Evolutionary conservation across 1,139 yeast genomes (phyloP), one percentile per base, ranked within the genome.

Genomic region (Pichia norvegensis): DNA sequence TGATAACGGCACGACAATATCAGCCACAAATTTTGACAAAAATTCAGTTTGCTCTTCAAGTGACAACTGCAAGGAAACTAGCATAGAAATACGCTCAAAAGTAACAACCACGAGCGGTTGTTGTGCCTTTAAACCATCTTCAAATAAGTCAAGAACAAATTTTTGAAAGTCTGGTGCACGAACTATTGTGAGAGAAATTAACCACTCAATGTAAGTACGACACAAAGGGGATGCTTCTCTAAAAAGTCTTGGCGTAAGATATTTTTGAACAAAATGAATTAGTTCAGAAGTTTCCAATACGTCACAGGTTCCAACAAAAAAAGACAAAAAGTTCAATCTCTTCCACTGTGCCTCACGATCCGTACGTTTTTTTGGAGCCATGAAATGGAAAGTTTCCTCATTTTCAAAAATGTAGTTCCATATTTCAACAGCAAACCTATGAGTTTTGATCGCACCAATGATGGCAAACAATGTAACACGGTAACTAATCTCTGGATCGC

Each of bases 141-240:
- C 58, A 21, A 62, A 55, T 9, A 57, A 52, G 9, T 56, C 56
- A 19, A 67, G 57, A 25, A 73, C 42, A 5, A 29, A 22, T 3
- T 43, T 47, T 16, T 48, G 48, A 13, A 52, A 49, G 4, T 41
- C 48, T 4, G 63, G 58, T 36, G 47, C 39, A 29, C 53, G 53
- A 29, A 61, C 46, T 33, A 74, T 57, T 9, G 67, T 59, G 23
- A 63, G 61, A 0, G 88, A 73, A 38, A 83, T 64, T 6, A 81
- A 67, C 97, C 97, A 88, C 57, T 88, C 97, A 45, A 84, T 65
- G 56, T 82, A 85, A 3, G 76, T 66, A 48, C 96, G 74, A 2
- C 78, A 85, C 48, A 81, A 67, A 0, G 95, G 96, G 52, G 94
- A 83, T 13, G 87, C 78, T 51, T 87, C 95, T 2, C 57, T 61